Evolutionary conservation across 306 rosid genomes (phyloP).

Genomic region (Ochetophila trinervis): DNA sequence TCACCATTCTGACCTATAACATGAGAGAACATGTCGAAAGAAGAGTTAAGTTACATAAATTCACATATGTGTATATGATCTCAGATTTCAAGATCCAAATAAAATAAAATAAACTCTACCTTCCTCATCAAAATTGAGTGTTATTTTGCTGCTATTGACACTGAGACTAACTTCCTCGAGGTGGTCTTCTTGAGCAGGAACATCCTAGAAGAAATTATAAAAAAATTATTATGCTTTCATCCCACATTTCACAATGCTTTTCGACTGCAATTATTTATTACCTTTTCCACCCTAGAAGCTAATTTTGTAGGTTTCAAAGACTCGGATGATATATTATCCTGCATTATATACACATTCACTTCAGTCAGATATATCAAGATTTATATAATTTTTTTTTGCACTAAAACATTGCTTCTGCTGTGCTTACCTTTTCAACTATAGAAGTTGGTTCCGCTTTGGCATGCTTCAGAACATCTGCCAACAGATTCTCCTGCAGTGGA

Average conservation of each 20-base stretch:
- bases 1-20: constrained; percentile 37
- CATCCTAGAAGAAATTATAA: constrained; percentile 33
- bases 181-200: constrained; percentile 24
- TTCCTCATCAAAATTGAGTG: constrained; percentile 32
- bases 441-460: constrained; percentile 18
- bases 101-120: constrained; percentile 37
- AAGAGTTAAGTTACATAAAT: background rate
- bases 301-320: constrained; percentile 20
- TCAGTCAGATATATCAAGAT: background rate
- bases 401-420: background rate
- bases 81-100: constrained; percentile 8
- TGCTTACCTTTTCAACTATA: constrained; percentile 36
- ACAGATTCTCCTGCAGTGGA: constrained; percentile 36
- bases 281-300: constrained; percentile 36
- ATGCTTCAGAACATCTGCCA: constrained; percentile 14
- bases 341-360: background rate
- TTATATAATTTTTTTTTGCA: no score
- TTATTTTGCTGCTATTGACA: constrained; percentile 15
- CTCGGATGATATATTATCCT: constrained; percentile 31
- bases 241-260: background rate
- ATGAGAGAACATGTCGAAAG: background rate
- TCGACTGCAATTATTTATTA: constrained; percentile 6
- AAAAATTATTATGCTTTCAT: background rate
- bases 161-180: constrained; percentile 28
- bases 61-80: constrained; percentile 10